Evolutionary conservation across 2,329 filamentous ascomycete species (phyloP), one percentile per base, ranked within the genome.

Genomic region (Colletotrichum sp.): DNA sequence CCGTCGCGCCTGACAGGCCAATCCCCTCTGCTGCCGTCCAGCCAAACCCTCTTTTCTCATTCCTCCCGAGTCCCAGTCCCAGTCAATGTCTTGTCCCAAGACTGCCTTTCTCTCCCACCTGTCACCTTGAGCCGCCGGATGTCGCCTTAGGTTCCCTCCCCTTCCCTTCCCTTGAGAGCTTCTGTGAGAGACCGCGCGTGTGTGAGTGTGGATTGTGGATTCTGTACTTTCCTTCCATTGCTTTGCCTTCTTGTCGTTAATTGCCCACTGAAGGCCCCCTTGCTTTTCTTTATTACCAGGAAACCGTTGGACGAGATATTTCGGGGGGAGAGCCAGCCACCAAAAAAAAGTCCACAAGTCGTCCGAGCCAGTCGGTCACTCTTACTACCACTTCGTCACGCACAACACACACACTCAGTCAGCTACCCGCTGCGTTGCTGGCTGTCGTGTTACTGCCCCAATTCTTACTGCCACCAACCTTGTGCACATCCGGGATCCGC

Each of bases 401-500:
- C 44, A 48, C 44, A 48, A 22, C 55, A 61, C 28, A 39, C 34
- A 25, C 32, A 30, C 22, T 61, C 67, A 30, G n/a, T 52, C 57
- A 55, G 16, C 22, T 60, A 55, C 68, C 34, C n/a, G 34, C 61
- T 27, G 61, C n/a, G 44, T 48, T 48, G 44, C 55, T 68, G 32
- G 52, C 70, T 73, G 48, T 13, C 59, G 73, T 75, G 73, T 52
- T 57, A 72, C 73, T 48, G 63, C 67, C 39, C 34, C 25, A 55
- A 70, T 25, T 73, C 48, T 25, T 68, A 72, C 73, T 60, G 70
- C 71, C 59, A 52, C 34, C 70, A 75, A 75, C 73, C 73, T 75
- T 73, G 70, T 60, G 73, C 73, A 68, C 70, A 75, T 75, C 73
- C 70, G 39, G 64, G 73, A 48, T 73, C 73, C 64, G 73, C 70